Conservation (phyloP, 441 rosid genomes). For the Hura crepitans region DNA sequence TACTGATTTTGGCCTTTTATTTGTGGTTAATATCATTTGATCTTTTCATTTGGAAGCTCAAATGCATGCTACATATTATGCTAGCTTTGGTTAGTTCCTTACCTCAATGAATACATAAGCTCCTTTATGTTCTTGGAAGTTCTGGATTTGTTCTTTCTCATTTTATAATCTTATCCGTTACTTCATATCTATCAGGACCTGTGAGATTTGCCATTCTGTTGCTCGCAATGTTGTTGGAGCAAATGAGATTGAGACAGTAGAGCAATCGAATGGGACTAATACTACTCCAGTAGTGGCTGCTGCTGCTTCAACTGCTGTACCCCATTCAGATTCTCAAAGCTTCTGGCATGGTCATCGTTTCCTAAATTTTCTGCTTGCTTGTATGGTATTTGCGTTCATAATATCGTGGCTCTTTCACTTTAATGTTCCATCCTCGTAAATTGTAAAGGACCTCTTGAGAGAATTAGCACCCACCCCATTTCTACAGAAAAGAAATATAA, state of each 20-base stretch:
- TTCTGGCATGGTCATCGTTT: conserved; percentile 50
- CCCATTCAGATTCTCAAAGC: conserved; percentile 35
- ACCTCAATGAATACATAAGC: neutral
- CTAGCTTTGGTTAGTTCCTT: neutral
- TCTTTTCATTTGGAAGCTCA: neutral
- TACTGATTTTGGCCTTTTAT: neutral
- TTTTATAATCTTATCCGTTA: neutral
- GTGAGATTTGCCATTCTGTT: conserved; percentile 56
- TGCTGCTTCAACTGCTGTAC: conserved; percentile 17
- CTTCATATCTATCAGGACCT: conserved; percentile 46
- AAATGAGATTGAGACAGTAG: conserved; percentile 28
- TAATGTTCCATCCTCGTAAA: conserved; percentile 36
- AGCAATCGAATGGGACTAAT: conserved; percentile 30
- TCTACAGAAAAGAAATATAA: neutral
- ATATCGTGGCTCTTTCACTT: conserved; percentile 62
- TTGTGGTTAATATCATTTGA: neutral
- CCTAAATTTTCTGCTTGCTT: conserved; percentile 49
- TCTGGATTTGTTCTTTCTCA: neutral
- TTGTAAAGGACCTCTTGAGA: conserved; percentile 5
- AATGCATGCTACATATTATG: neutral
- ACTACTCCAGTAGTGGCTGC: conserved; percentile 6
- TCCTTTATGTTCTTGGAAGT: neutral
- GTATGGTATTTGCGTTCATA: conserved; percentile 55
- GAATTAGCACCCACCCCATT: neutral
- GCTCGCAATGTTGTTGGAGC: conserved; percentile 43